A percentile compares a stretch with the other conserved stretches of the same genome.
Conservation (phyloP, 441 rosid species). For the Brassica balearica region DNA sequence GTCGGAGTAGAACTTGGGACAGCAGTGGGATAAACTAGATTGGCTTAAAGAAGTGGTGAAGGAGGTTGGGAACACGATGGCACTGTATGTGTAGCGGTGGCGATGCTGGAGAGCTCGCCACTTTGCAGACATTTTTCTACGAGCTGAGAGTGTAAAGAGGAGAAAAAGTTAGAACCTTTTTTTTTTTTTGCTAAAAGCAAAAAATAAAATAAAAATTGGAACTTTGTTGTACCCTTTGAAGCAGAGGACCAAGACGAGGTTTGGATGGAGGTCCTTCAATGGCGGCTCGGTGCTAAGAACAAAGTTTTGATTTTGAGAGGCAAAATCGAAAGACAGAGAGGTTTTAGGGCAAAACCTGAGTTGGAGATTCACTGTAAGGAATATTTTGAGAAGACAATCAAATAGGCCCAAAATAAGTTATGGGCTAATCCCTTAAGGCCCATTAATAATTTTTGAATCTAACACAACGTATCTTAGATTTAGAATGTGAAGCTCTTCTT, state of each 20-base stretch:
- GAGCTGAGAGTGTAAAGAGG: conserved; percentile 16
- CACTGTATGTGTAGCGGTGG: conserved; percentile 91
- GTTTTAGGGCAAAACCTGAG: conserved; percentile 20
- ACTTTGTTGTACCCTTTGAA: conserved; percentile 4
- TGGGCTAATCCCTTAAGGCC: not conserved
- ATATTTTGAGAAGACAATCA: not conserved
- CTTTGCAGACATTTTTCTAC: conserved; percentile 75
- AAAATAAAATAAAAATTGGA: not conserved
- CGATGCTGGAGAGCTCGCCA: conserved; percentile 98
- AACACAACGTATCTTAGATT: not conserved
- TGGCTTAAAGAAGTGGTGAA: conserved; percentile 55
- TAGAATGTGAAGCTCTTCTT: not conserved
- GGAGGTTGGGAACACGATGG: conserved; percentile 68
- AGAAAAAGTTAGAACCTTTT: not conserved
- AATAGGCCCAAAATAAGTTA: not conserved
- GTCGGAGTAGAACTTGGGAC: conserved; percentile 54
- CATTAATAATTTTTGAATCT: too few relatives aligned
- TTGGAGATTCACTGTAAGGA: not conserved
- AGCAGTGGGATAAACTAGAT: conserved; percentile 46
- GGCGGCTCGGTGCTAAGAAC: conserved; percentile 2
- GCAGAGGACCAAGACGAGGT: conserved; percentile 22
- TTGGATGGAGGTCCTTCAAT: not conserved
- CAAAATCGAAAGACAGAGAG: conserved; percentile 2
- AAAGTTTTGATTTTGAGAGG: not conserved
- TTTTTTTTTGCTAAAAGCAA: not conserved